Evolutionary conservation across 2,329 filamentous ascomycete genomes (phyloP).

Genomic region (Tolypocladium endophyticum): DNA sequence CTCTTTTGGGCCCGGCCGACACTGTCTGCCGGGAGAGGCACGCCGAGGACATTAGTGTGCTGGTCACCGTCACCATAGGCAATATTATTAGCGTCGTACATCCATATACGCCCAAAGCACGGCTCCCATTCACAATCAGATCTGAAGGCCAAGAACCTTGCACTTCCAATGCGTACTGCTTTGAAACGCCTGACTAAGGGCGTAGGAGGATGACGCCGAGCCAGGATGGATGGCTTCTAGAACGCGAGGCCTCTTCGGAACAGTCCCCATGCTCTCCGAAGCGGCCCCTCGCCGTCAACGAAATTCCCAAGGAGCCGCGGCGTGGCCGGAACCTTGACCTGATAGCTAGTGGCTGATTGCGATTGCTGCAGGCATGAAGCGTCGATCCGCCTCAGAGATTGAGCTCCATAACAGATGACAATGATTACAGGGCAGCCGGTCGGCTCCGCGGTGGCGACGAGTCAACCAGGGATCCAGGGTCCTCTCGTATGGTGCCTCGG

Average conservation of each 20-base stretch:
- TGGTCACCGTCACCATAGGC: constrained; percentile 18
- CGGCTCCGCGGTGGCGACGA: background rate
- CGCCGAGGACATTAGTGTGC: constrained; percentile 18
- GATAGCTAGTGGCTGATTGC: background rate
- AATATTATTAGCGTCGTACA: constrained; percentile 8
- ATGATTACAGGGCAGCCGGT: background rate
- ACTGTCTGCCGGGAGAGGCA: constrained; percentile 16
- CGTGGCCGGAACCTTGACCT: background rate
- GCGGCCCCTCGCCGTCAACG: background rate
- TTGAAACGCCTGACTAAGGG: background rate
- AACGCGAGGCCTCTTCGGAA: background rate
- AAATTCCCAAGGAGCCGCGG: background rate
- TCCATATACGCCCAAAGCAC: background rate
- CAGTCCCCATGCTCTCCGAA: background rate
- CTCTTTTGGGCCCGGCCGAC: constrained; percentile 6
- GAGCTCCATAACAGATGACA: background rate
- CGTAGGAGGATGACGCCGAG: background rate
- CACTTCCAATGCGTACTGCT: background rate
- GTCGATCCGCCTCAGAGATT: background rate
- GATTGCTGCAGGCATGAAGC: background rate
- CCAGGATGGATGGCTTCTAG: background rate
- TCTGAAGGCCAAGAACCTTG: too few species aligned
- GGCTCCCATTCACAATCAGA: background rate
- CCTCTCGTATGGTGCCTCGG: background rate
- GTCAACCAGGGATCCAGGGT: background rate